Percentiles rank a stretch among this genome's conserved stretches.
Evolutionary conservation across 2,329 filamentous ascomycete genomes (phyloP).

Genomic region (Nothophoma quercina): DNA sequence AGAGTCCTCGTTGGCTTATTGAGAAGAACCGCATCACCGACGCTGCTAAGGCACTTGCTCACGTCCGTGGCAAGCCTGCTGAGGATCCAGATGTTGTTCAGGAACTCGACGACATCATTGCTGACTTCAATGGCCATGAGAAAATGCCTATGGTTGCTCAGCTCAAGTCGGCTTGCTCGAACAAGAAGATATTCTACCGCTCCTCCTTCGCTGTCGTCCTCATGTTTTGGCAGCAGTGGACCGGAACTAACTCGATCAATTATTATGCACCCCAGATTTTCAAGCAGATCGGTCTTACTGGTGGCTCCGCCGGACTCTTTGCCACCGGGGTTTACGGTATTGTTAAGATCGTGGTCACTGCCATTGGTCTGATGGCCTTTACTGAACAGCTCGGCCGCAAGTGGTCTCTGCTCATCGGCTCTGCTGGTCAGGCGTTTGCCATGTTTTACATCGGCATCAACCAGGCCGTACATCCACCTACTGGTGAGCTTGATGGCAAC

Average conservation of each 20-base stretch:
- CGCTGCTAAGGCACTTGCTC: constrained; percentile 52
- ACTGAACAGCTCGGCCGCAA: constrained; percentile 57
- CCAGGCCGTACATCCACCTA: constrained; percentile 44
- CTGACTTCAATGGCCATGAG: constrained; percentile 54
- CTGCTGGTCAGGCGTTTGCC: constrained; percentile 53
- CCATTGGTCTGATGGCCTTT: constrained; percentile 54
- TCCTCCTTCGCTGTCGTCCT: constrained; percentile 53
- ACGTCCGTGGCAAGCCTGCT: constrained; percentile 47
- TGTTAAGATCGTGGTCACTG: constrained; percentile 55
- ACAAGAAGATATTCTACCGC: constrained; percentile 51
- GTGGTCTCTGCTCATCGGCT: constrained; percentile 54
- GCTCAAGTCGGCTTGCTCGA: constrained; percentile 48
- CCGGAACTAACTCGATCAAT: constrained; percentile 49
- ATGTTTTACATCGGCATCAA: constrained; percentile 51
- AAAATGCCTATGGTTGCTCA: constrained; percentile 51
- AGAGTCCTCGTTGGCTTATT: constrained; percentile 63
- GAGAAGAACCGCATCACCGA: constrained; percentile 58
- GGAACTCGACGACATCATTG: constrained; percentile 54
- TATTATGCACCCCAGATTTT: constrained; percentile 57
- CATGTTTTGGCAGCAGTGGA: constrained; percentile 56
- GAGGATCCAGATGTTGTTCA: constrained; percentile 48
- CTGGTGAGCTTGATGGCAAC: constrained; percentile 45
- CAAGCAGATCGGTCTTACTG: constrained; percentile 51
- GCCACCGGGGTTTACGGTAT: constrained; percentile 57
- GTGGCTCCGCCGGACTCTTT: constrained; percentile 52